phyloP scores from a whole-genome alignment of 108 stramenopile genomes.

The Phaeodactylum tricornutum region DNA sequence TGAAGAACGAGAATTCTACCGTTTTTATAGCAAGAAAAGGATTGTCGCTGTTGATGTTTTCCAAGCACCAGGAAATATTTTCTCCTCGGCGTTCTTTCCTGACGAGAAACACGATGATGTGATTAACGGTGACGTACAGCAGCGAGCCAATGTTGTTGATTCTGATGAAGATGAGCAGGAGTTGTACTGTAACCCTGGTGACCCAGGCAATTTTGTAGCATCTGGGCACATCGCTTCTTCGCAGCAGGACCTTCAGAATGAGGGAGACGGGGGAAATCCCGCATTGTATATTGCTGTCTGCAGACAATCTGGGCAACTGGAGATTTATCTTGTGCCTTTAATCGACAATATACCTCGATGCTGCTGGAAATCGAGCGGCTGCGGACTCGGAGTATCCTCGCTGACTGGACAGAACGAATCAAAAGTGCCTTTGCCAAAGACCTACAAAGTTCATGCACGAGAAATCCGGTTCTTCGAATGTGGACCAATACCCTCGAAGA shows the following conservation, averaged over 20 bases:
- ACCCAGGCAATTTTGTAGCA: background rate
- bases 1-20: constrained; percentile 15
- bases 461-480: constrained; percentile 71
- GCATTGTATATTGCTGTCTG: constrained; percentile 37
- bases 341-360: constrained; percentile 17
- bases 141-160: background rate
- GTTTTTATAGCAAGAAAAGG: constrained; percentile 34
- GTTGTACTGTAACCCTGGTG: background rate
- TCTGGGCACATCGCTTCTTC: background rate
- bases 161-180: constrained; percentile 4
- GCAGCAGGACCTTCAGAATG: background rate
- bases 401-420: constrained; percentile 41
- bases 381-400: constrained; percentile 50
- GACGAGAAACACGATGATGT: background rate
- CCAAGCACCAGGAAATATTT: constrained; percentile 17
- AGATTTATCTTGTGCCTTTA: constrained; percentile 44
- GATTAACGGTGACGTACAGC: background rate
- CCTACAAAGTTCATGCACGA: constrained; percentile 34
- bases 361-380: constrained; percentile 17
- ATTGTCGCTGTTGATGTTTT: constrained; percentile 52
- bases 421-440: constrained; percentile 24
- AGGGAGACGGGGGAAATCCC: background rate
- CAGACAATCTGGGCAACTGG: constrained; percentile 59
- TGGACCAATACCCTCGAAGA: constrained; percentile 38
- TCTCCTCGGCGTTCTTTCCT: background rate